Evolutionary conservation across 2,329 filamentous ascomycete genomes (phyloP).

Genomic region (Penicillium sp.): DNA sequence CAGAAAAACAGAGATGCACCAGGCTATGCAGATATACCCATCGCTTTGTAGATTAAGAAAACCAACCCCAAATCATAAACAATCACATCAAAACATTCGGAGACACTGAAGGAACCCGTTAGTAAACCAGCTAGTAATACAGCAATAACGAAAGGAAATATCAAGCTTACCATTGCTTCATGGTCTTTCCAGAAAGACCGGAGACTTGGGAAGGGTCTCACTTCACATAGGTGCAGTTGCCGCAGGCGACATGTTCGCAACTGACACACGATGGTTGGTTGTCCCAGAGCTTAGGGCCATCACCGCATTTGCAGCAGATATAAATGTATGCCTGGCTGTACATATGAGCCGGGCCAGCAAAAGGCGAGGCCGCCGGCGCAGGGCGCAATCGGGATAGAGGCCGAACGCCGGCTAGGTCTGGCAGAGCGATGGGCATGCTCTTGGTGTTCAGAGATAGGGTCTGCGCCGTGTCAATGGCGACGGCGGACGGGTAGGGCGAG

Average conservation of each 20-base stretch:
- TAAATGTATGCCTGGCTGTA: constrained; percentile 34
- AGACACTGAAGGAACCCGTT: neutral
- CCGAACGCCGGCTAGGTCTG: constrained; percentile 19
- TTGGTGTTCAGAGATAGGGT: constrained; percentile 7
- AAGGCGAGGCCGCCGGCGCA: neutral
- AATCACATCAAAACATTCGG: constrained; percentile 3
- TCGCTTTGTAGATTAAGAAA: constrained; percentile 4
- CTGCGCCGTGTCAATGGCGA: constrained; percentile 6
- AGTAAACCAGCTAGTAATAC: neutral
- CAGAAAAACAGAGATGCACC: constrained; percentile 14
- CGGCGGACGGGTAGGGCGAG: constrained; percentile 25
- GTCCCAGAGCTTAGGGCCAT: constrained; percentile 45
- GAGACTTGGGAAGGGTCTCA: constrained; percentile 14
- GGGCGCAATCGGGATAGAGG: constrained; percentile 13
- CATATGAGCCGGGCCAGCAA: neutral
- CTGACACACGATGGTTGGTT: constrained; percentile 37
- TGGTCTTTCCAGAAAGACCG: constrained; percentile 8
- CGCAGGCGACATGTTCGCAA: constrained; percentile 39
- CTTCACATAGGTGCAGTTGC: constrained; percentile 35
- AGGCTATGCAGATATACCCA: constrained; percentile 15
- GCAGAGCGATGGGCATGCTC: constrained; percentile 11
- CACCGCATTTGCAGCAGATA: constrained; percentile 44
- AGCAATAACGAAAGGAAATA: neutral
- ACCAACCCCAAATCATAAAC: neutral
- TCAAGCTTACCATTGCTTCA: constrained; percentile 18